Base-by-base conservation (phyloP, 2,329 filamentous ascomycete genomes). In the Sporothrix curviconia region DNA sequence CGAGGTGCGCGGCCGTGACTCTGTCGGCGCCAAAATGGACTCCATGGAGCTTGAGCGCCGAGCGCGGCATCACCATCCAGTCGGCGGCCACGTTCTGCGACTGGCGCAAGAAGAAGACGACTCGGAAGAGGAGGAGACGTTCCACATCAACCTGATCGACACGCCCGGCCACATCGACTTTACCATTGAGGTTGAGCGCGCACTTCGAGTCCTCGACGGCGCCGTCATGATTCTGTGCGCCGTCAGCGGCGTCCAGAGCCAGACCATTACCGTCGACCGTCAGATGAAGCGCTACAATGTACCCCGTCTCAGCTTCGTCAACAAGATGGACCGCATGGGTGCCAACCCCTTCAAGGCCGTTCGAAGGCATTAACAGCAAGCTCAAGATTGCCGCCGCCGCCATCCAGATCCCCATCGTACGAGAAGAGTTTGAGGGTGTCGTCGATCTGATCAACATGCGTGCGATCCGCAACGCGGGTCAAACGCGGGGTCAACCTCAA, bases 261-360 rank as follows among this genome's bases (percentile, higher is more conserved):
- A 99, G 76, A 99, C 94, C 19, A 96, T 96, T 66, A 99, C 94
- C 1, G 94, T 99, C 63, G 92, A 99, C 72, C 84, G 94, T 66
- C 94, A 99, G 77, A 99, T 99, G 94, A 90, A 91, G 78, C 86
- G 94, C 65, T 99, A 99, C 79, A 92, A 97, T 69, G 86, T 99
- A 62, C 94, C 94, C 60, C 83, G 94, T 66, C 86, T 99, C 71
- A 95, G 89, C 56, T 99, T 99, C 69, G 85, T 99, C 71, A 99
- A 99, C 79, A 99, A 99, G 81, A 97, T 99, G 92, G 94, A 99
- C 70, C 87, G 94, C 64, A 96, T 96, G 88, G 94, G 94, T 60
- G 90, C 94, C 63, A 97, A 99, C 70, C 94, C 94, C 8, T 99
- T 92, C 84, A 96, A 95, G 75, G 92, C 91, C 8, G 85, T 99